phyloP scores from a whole-genome alignment of 2,329 filamentous ascomycete species.

The Drechslerella dactyloides region DNA sequence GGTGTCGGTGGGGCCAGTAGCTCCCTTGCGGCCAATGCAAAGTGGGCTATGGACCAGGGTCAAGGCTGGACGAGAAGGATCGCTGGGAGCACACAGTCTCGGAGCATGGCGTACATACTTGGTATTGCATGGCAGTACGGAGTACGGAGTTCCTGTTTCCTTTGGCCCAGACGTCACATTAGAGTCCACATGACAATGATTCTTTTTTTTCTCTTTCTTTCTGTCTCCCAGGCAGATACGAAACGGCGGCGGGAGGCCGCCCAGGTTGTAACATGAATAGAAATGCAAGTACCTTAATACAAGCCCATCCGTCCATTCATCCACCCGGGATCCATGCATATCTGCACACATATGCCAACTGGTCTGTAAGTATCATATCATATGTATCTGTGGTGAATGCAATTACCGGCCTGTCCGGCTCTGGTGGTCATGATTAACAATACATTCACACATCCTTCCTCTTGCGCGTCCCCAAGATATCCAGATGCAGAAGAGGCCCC shows the following conservation, averaged over 20 bases:
- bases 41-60: conserved; percentile 26
- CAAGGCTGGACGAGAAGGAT: conserved; percentile 47
- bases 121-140: background rate
- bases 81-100: conserved; percentile 34
- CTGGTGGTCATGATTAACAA: too few relatives aligned
- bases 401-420: too few relatives aligned
- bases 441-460: too few relatives aligned
- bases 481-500: too few relatives aligned
- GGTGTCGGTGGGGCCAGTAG: conserved; percentile 7
- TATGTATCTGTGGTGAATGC: too few relatives aligned
- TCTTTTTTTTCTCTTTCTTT: conserved; percentile 18
- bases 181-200: conserved; percentile 44
- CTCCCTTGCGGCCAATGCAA: conserved; percentile 25
- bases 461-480: too few relatives aligned
- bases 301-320: too few relatives aligned
- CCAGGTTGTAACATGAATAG: conserved; percentile 14
- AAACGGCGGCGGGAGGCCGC: conserved; percentile 21
- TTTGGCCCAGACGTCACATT: conserved; percentile 45
- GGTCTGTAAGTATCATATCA: too few relatives aligned
- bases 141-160: conserved; percentile 8
- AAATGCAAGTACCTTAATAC: background rate
- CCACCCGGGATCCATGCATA: background rate
- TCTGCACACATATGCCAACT: too few relatives aligned
- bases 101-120: background rate
- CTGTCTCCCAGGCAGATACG: conserved; percentile 35